These are phyloP conservation scores for Xylariaceae sp. DNA, from an alignment of 2,329 filamentous ascomycete species.

Conservation along the genomic window DNA sequence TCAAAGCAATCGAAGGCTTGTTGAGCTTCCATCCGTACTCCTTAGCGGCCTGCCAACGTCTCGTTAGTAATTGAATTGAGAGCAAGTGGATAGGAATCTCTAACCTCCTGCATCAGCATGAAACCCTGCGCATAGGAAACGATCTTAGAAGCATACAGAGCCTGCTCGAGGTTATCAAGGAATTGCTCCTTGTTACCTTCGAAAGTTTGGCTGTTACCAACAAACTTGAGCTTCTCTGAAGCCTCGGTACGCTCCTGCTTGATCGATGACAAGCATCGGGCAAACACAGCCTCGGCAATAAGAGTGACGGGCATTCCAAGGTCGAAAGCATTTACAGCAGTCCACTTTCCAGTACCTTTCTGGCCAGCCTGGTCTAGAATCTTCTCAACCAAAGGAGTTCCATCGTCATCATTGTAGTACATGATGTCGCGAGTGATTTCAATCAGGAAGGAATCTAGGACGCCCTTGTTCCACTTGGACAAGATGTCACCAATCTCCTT, in stretches of 20 bases:
- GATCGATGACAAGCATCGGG: conserved; percentile 90
- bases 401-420: conserved; percentile 97
- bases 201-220: conserved; percentile 80
- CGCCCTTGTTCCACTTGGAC: conserved; percentile 97
- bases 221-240: conserved; percentile 74
- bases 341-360: conserved; percentile 99
- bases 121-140: conserved; percentile 99
- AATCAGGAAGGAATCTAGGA: conserved; percentile 98
- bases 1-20: conserved; percentile 99
- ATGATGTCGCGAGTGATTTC: conserved; percentile 99
- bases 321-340: conserved; percentile 97
- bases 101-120: conserved; percentile 98
- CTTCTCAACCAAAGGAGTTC: conserved; percentile 92
- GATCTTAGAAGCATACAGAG: conserved; percentile 99
- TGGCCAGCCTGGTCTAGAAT: conserved; percentile 98
- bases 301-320: conserved; percentile 98
- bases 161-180: conserved; percentile 97
- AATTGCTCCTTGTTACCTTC: conserved; percentile 91
- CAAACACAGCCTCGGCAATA: conserved; percentile 95
- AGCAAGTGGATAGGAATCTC: conserved; percentile 36
- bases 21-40: conserved; percentile 99
- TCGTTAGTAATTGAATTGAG: conserved; percentile 11
- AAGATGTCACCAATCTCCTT: conserved; percentile 98
- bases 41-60: conserved; percentile 74
- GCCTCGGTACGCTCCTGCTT: conserved; percentile 92